Conservation (phyloP, 768 basidiomycete genomes). For the Mycena belliarum region DNA sequence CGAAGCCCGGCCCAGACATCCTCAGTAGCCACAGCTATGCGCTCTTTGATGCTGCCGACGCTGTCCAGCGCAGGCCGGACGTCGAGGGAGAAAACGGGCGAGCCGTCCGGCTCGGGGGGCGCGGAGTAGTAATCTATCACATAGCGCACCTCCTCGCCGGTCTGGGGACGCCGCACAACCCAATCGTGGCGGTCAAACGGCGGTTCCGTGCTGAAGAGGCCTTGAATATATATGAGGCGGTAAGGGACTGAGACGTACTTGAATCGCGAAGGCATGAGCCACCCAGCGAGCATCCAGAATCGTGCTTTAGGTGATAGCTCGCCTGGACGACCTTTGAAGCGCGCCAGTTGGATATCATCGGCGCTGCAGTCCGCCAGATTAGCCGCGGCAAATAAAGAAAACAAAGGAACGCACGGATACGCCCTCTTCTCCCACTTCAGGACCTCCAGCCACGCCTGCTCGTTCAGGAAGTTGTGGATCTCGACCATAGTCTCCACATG, state of each 20-base stretch:
- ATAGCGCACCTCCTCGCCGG: conserved; percentile 86
- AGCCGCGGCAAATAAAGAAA: not conserved
- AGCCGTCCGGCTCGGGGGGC: conserved; percentile 84
- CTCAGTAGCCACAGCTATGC: conserved; percentile 69
- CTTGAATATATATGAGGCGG: not conserved
- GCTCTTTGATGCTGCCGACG: conserved; percentile 70
- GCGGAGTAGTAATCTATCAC: conserved; percentile 99
- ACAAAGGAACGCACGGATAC: conserved; percentile 49
- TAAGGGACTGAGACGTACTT: conserved; percentile 54
- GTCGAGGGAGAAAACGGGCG: conserved; percentile 93
- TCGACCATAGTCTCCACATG: conserved; percentile 96
- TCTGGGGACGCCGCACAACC: conserved; percentile 80
- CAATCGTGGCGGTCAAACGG: conserved; percentile 99
- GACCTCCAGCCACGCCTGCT: conserved; percentile 95
- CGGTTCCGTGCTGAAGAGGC: conserved; percentile 66
- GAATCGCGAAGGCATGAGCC: conserved; percentile 87
- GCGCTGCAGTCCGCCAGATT: conserved; percentile 40
- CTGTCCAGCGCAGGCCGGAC: conserved; percentile 94
- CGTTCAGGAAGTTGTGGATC: conserved; percentile 98
- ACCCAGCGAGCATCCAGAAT: conserved; percentile 82
- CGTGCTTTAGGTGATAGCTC: conserved; percentile 94
- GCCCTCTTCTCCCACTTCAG: conserved; percentile 84
- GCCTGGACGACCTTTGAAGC: conserved; percentile 89
- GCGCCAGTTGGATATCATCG: conserved; percentile 71
- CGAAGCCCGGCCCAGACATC: conserved; percentile 61